phyloP scores from a whole-genome alignment of 2,329 filamentous ascomycete genomes.

The Cladosporium sp. region DNA sequence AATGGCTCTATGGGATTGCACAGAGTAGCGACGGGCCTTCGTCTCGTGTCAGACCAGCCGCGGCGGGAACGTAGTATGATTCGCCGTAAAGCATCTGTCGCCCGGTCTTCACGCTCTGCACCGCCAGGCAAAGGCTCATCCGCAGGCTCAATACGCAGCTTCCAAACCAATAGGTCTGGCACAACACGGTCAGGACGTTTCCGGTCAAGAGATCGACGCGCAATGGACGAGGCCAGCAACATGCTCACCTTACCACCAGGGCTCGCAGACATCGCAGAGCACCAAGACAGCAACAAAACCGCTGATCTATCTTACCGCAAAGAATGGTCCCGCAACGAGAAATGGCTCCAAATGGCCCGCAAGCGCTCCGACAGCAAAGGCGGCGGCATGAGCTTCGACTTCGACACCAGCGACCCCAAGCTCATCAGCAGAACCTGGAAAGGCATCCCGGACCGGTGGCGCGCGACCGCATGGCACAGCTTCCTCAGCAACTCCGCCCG shows the following conservation, averaged over 20 bases:
- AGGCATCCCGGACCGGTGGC: conserved; percentile 94
- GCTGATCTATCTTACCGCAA: conserved; percentile 49
- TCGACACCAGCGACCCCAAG: conserved; percentile 71
- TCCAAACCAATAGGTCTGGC: conserved; percentile 35
- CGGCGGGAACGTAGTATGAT: conserved; percentile 47
- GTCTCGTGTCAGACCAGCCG: conserved; percentile 51
- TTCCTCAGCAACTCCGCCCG: conserved; percentile 76
- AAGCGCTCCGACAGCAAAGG: conserved; percentile 37
- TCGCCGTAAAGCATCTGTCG: conserved; percentile 44
- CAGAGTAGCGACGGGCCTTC: conserved; percentile 54
- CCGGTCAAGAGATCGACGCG: conserved; percentile 46
- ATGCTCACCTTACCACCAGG: conserved; percentile 58
- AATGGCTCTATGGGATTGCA: conserved; percentile 38
- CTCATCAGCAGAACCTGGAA: conserved; percentile 93
- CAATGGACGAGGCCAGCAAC: conserved; percentile 55
- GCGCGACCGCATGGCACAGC: conserved; percentile 86
- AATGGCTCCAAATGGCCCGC: conserved; percentile 62
- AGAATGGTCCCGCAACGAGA: conserved; percentile 57
- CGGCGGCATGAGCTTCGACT: conserved; percentile 64
- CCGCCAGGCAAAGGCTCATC: conserved; percentile 28
- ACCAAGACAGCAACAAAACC: conserved; percentile 42
- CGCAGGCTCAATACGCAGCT: conserved; percentile 31
- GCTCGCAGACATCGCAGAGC: conserved; percentile 40
- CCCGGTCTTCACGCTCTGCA: conserved; percentile 36
- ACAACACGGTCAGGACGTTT: conserved; percentile 32